Percentiles rank a stretch among this genome's conserved stretches.
These are phyloP conservation scores for Phytophthora tubulina DNA, from an alignment of 352 stramenopile species.

Conservation along the genomic window DNA sequence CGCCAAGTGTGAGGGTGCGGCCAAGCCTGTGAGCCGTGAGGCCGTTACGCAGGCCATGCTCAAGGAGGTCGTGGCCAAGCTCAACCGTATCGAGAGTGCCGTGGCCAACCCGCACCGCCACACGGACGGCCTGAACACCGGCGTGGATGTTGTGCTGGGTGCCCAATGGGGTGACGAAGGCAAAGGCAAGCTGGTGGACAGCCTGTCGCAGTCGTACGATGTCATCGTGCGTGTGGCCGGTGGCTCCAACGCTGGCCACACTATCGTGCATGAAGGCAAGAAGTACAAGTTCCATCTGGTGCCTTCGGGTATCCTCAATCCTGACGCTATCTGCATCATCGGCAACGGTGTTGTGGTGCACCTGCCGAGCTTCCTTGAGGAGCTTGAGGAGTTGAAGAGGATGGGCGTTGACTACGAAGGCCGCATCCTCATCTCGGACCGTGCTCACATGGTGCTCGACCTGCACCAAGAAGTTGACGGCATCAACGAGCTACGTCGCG, in stretches of 20 bases:
- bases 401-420: slow-evolving; percentile 93
- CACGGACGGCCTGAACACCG: slow-evolving; percentile 68
- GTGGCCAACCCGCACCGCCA: slow-evolving; percentile 84
- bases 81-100: slow-evolving; percentile 89
- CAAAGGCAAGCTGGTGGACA: slow-evolving; percentile 99
- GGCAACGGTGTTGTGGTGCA: slow-evolving; percentile 99
- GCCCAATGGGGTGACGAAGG: slow-evolving; percentile 99
- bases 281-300: slow-evolving; percentile 99
- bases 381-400: slow-evolving; percentile 92
- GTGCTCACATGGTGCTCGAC: slow-evolving; percentile 99
- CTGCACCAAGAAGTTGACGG: slow-evolving; percentile 96
- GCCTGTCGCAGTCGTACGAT: slow-evolving; percentile 95
- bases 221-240: slow-evolving; percentile 97
- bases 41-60: slow-evolving; percentile 74
- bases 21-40: slow-evolving; percentile 56
- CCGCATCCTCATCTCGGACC: slow-evolving; percentile 97
- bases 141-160: slow-evolving; percentile 95
- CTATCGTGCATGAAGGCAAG: slow-evolving; percentile 97
- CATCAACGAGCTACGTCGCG: slow-evolving; percentile 85
- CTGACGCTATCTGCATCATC: slow-evolving; percentile 96
- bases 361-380: slow-evolving; percentile 95
- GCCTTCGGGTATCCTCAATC: slow-evolving; percentile 98
- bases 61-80: slow-evolving; percentile 87
- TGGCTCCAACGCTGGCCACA: slow-evolving; percentile 99
- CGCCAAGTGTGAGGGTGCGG: slow-evolving; percentile 44